phyloP scores from a whole-genome alignment of 2,329 filamentous ascomycete species.

The Pleomassaria siparia region DNA sequence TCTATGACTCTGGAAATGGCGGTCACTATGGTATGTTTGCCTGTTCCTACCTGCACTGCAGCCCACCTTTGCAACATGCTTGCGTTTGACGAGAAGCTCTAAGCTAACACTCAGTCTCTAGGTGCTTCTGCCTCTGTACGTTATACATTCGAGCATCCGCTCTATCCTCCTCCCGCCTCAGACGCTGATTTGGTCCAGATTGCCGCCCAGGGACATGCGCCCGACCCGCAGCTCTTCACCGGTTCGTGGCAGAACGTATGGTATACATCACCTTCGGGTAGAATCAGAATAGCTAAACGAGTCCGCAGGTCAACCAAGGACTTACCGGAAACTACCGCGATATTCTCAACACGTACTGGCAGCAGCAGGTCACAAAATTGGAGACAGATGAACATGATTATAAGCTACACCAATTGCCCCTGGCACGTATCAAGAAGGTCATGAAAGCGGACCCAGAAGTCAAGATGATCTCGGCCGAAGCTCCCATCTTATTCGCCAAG shows the following conservation, averaged over 20 bases:
- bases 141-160: slow-evolving; percentile 27
- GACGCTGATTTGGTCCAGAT: slow-evolving; percentile 61
- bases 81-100: slow-evolving; percentile 2
- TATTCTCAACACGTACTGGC: slow-evolving; percentile 98
- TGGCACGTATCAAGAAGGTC: slow-evolving; percentile 99
- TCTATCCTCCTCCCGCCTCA: slow-evolving; percentile 9
- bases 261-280: neutral
- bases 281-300: slow-evolving; percentile 23
- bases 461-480: slow-evolving; percentile 99
- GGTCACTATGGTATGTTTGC: slow-evolving; percentile 52
- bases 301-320: slow-evolving; percentile 85
- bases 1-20: slow-evolving; percentile 50
- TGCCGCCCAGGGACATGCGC: slow-evolving; percentile 81
- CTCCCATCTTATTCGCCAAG: slow-evolving; percentile 96
- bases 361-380: slow-evolving; percentile 94
- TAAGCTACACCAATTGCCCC: slow-evolving; percentile 93
- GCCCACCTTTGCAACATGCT: neutral
- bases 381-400: slow-evolving; percentile 97
- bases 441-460: slow-evolving; percentile 99
- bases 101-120: slow-evolving; percentile 38
- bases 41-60: neutral
- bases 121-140: slow-evolving; percentile 70
- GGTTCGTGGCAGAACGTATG: slow-evolving; percentile 91
- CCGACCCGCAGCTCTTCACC: slow-evolving; percentile 86
- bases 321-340: slow-evolving; percentile 91